Base-by-base conservation (phyloP, 2,329 filamentous ascomycete species). In the Biscogniauxia sp. region DNA sequence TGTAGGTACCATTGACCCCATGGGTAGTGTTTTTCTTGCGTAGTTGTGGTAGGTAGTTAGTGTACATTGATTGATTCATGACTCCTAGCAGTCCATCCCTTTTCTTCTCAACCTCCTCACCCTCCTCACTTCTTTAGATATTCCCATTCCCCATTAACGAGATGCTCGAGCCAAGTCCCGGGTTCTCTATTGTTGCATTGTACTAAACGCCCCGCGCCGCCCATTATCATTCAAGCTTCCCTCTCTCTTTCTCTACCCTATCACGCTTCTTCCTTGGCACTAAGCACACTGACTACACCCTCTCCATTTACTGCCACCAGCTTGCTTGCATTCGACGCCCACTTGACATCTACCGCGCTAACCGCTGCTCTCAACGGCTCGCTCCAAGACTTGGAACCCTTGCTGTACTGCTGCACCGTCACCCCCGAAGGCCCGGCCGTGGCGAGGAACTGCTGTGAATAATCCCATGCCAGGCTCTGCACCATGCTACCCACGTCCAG, bases 391-490 rank as follows among this genome's bases (percentile, higher is more conserved):
- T 97, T 99, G 63, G 86, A 84, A 56, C 87, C 81, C 83, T 98
- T 99, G 64, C 85, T 84, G 77, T 96, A 99, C 71, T 96, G 90
- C 75, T 95, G 92, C 50, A 99, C 91, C 5, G 90, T 91, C 53
- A 97, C 80, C 26, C 93, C 93, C 52, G 89, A 87, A 3, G 89
- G 83, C 6, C 94, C 94, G 3, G 87, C 91, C 13, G 90, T 90
- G 25, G 93, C 91, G 57, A 99, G 82, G 79, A 91, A 99, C 76
- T 97, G 94, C 51, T 93, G 94, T 6, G 91, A 95, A 79, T 96
- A 97, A 73, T 99, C 95, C 93, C 93, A 99, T 54, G 84, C 82
- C 65, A 97, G 82, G 50, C 84, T 87, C 63, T 90, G 85, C 54
- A 97, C 86, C n/a, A 86, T 82, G 63, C 87, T 88, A 59, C 93